These are phyloP conservation scores for Madurella fahalii DNA, from an alignment of 2,329 filamentous ascomycete species.

Conservation along the genomic window DNA sequence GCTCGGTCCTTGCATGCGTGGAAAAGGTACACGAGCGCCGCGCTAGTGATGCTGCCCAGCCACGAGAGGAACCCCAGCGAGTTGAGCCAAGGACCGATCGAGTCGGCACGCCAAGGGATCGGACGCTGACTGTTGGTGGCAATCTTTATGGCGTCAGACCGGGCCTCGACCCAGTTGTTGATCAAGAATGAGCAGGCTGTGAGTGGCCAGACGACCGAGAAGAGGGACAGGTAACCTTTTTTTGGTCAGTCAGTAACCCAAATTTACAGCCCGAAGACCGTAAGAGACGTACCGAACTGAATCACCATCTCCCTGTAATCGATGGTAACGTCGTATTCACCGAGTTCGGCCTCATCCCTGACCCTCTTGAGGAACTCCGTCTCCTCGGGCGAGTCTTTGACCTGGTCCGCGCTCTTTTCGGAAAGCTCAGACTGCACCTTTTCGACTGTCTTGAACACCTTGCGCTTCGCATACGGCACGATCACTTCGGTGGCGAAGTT, in stretches of 20 bases:
- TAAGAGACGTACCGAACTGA: slow-evolving; percentile 55
- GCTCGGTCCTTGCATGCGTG: slow-evolving; percentile 62
- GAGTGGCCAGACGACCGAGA: slow-evolving; percentile 93
- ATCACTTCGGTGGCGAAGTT: slow-evolving; percentile 81
- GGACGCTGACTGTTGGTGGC: slow-evolving; percentile 84
- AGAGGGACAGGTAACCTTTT: slow-evolving; percentile 78
- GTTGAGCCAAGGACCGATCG: slow-evolving; percentile 88
- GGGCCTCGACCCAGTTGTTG: slow-evolving; percentile 95
- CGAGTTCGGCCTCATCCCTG: slow-evolving; percentile 75
- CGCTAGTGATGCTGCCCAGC: slow-evolving; percentile 83
- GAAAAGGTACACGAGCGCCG: slow-evolving; percentile 88
- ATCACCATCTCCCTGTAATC: slow-evolving; percentile 94
- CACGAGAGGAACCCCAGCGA: slow-evolving; percentile 86
- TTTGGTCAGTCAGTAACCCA: slow-evolving; percentile 28
- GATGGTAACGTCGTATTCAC: slow-evolving; percentile 80
- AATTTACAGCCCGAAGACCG: neutral
- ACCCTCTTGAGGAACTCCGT: slow-evolving; percentile 75
- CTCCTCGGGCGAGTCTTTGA: slow-evolving; percentile 71
- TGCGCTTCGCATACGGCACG: slow-evolving; percentile 79
- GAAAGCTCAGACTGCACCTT: slow-evolving; percentile 60
- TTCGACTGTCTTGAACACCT: slow-evolving; percentile 73
- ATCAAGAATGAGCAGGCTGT: slow-evolving; percentile 82
- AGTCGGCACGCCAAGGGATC: slow-evolving; percentile 84
- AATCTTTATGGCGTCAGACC: slow-evolving; percentile 92
- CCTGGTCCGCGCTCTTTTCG: slow-evolving; percentile 49